Conservation (phyloP, 495 filamentous ascomycete genomes). For the Aspergillus conjunctus region DNA sequence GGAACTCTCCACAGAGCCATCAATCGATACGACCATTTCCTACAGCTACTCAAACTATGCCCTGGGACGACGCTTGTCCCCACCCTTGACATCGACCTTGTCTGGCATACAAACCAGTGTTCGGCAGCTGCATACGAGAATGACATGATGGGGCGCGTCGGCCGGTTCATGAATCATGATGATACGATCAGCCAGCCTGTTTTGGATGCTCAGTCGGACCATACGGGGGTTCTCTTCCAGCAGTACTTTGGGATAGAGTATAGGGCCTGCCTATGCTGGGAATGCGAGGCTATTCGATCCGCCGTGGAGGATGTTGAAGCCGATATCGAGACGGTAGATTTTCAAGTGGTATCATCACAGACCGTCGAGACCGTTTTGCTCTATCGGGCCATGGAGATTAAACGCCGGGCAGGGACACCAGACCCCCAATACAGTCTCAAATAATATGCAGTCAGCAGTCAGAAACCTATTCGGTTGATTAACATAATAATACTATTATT, state of each 20-base stretch:
- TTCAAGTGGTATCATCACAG: not conserved
- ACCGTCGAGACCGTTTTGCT: not conserved
- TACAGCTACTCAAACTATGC: not conserved
- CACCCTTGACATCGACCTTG: slow-evolving; percentile 8
- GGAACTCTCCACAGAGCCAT: not conserved
- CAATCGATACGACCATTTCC: not conserved
- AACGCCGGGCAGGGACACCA: not conserved
- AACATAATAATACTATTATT: too few relatives aligned
- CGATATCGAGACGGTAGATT: not conserved
- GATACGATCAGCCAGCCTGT: slow-evolving; percentile 1
- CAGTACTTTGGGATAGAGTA: not conserved
- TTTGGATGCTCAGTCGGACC: not conserved
- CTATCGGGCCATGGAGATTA: not conserved
- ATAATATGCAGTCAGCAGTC: too few relatives aligned
- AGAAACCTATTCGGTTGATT: too few relatives aligned
- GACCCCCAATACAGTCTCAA: too few relatives aligned
- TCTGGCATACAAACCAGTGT: slow-evolving; percentile 14
- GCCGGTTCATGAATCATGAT: slow-evolving; percentile 7
- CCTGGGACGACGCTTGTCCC: slow-evolving; percentile 1
- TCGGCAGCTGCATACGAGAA: not conserved
- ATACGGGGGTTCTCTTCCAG: not conserved
- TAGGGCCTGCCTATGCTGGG: slow-evolving; percentile 1
- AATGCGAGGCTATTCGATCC: slow-evolving; percentile 6
- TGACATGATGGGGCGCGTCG: not conserved
- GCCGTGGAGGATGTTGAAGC: not conserved